Conservation (phyloP, 257 asterid genomes). For the Gynochthodes officinalis region DNA sequence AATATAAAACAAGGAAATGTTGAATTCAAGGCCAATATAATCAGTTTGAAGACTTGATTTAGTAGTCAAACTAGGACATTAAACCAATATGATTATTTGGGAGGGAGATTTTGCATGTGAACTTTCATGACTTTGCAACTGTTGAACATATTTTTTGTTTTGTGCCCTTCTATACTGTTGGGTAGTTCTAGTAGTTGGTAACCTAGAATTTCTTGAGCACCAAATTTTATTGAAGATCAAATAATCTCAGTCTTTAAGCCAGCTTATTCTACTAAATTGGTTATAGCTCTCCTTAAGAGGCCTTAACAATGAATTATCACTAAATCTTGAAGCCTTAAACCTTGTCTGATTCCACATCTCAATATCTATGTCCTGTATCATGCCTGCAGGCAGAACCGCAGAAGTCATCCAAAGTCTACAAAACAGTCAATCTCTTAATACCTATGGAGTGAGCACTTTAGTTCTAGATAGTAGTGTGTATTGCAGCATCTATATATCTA, state of each 20-base stretch:
- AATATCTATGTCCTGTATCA: not conserved
- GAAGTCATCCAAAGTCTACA: not conserved
- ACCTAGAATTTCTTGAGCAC: no score
- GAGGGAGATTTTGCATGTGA: no score
- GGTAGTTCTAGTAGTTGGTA: not conserved
- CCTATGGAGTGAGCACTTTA: not conserved
- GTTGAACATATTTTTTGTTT: not conserved
- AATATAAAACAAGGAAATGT: no score
- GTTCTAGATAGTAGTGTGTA: no score
- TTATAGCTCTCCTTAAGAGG: no score
- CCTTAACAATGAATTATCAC: not conserved
- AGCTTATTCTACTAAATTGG: not conserved
- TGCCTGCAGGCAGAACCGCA: not conserved
- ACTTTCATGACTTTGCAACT: not conserved
- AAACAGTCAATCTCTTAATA: not conserved
- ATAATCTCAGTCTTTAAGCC: not conserved
- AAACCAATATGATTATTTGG: no score
- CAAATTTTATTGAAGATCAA: not conserved
- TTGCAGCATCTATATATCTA: no score
- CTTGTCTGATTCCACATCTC: not conserved
- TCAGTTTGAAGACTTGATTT: no score
- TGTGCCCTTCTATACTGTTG: not conserved
- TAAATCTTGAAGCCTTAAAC: not conserved
- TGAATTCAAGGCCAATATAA: no score
- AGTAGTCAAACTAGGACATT: no score